A percentile compares a stretch with the other conserved stretches of the same genome.
Conservation (phyloP, 441 rosid genomes). For the Croton laevigatus region DNA sequence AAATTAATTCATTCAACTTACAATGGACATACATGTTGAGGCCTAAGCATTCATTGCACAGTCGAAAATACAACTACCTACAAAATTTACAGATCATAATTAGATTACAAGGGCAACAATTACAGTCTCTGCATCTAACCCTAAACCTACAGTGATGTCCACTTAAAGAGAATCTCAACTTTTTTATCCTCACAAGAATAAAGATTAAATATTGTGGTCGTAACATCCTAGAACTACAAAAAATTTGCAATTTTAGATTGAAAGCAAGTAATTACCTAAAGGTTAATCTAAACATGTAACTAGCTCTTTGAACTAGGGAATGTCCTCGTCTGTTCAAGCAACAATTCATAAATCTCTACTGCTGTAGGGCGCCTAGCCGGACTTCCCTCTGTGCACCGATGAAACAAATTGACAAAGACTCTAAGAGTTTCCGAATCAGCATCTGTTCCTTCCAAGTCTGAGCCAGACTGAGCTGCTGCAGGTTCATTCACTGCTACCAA, state of each 20-base stretch:
- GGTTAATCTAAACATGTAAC: slow-evolving; percentile 17
- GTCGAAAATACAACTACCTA: slow-evolving; percentile 16
- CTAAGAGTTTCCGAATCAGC: slow-evolving; percentile 48
- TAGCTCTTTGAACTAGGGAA: slow-evolving; percentile 25
- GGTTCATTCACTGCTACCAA: slow-evolving; percentile 38
- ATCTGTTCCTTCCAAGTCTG: slow-evolving; percentile 36
- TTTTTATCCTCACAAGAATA: slow-evolving; percentile 20
- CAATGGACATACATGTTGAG: slow-evolving; percentile 5
- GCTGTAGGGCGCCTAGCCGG: slow-evolving; percentile 73
- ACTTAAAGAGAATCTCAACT: slow-evolving; percentile 16
- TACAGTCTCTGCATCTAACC: slow-evolving; percentile 8
- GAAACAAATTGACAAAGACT: slow-evolving; percentile 64
- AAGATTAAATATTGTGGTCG: slow-evolving; percentile 1
- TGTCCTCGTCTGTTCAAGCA: slow-evolving; percentile 34
- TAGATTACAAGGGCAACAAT: slow-evolving; percentile 9
- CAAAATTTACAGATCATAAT: slow-evolving; percentile 24
- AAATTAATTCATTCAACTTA: neutral
- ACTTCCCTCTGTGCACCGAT: slow-evolving; percentile 59
- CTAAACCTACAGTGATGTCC: slow-evolving; percentile 15
- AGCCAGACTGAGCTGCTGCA: slow-evolving; percentile 25
- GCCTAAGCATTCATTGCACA: slow-evolving; percentile 1
- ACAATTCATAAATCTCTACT: slow-evolving; percentile 46
- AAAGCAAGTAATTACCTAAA: slow-evolving; percentile 12
- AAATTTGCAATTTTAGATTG: slow-evolving; percentile 11
- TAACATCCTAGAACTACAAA: slow-evolving; percentile 37